Percentiles rank a stretch among this genome's conserved stretches.
These are phyloP conservation scores for Populus hybrid DNA, from an alignment of 441 rosid species.

Conservation along the genomic window DNA sequence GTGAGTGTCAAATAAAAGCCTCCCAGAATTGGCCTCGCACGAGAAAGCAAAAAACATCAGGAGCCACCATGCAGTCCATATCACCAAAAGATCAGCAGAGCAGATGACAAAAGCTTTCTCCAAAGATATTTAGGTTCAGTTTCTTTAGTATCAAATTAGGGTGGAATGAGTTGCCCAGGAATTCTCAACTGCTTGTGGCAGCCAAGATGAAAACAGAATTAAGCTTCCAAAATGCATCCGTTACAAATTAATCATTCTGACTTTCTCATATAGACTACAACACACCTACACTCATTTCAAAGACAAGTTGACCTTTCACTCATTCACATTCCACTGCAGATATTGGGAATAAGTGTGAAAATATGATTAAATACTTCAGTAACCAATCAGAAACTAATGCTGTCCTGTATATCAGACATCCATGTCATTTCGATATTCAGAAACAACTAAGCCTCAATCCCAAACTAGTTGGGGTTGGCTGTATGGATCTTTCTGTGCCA, in stretches of 20 bases:
- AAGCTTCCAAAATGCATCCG: neutral
- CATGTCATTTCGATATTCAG: neutral
- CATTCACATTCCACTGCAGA: neutral
- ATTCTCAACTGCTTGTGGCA: neutral
- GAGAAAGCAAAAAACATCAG: neutral
- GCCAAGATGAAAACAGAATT: neutral
- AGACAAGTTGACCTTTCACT: neutral
- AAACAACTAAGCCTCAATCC: neutral
- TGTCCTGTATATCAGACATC: neutral
- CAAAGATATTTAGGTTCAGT: neutral
- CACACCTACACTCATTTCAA: neutral
- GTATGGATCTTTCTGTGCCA: neutral
- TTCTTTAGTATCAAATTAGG: neutral
- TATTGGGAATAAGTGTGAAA: neutral
- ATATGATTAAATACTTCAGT: neutral
- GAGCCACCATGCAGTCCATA: neutral
- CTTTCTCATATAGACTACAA: neutral
- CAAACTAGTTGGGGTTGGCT: neutral
- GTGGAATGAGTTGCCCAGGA: neutral
- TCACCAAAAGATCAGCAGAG: neutral
- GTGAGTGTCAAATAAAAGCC: neutral
- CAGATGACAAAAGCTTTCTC: slow-evolving; percentile 8
- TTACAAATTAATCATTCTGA: no score
- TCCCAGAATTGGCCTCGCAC: neutral
- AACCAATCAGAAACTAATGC: neutral